These are phyloP conservation scores for Chondrus crispus DNA, from an alignment of 23 red algal genomes.

Conservation along the genomic window DNA sequence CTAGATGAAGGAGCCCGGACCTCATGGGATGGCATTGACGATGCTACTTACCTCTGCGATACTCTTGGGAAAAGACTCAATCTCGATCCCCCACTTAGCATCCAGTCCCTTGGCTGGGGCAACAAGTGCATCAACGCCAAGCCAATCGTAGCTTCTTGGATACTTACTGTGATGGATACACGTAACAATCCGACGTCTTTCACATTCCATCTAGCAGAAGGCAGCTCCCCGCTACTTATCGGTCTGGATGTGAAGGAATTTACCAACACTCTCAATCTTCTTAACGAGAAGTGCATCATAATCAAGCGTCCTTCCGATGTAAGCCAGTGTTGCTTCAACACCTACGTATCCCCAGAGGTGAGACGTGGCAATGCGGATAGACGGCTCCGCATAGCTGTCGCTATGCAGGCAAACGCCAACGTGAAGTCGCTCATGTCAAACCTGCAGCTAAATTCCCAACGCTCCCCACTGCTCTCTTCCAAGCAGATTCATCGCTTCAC, in stretches of 20 bases:
- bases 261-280: not conserved
- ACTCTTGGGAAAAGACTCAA: too few species aligned
- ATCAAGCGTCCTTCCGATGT: not conserved
- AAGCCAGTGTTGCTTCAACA: not conserved
- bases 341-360: not conserved
- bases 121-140: not conserved
- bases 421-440: not conserved
- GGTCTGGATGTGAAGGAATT: not conserved
- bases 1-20: too few species aligned
- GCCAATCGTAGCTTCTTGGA: not conserved
- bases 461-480: too few species aligned
- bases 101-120: not conserved
- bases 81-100: too few species aligned
- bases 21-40: too few species aligned
- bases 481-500: not conserved
- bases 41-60: too few species aligned
- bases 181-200: not conserved
- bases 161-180: not conserved
- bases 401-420: not conserved
- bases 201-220: not conserved
- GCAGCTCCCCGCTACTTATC: not conserved
- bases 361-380: not conserved
- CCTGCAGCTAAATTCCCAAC: not conserved
- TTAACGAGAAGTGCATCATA: not conserved
- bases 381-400: not conserved